Conservation (phyloP, 2,329 filamentous ascomycete species). For the Aspergillus udagawae region DNA sequence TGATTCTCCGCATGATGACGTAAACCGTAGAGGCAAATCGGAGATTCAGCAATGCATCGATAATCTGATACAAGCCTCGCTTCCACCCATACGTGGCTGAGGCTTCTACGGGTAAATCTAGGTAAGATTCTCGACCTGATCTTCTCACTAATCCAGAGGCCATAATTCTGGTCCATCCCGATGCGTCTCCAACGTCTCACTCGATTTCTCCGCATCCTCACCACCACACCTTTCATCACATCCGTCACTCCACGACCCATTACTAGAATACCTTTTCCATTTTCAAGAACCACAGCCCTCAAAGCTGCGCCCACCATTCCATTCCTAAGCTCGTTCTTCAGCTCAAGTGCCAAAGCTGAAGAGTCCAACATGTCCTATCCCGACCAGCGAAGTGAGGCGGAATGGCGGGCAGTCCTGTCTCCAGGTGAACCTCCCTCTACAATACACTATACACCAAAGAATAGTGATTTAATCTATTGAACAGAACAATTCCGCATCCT, state of each 20-base stretch:
- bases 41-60: not conserved
- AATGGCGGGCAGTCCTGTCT: conserved; percentile 84
- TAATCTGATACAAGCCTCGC: not conserved
- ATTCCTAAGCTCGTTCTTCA: conserved; percentile 73
- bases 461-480: not conserved
- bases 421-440: conserved; percentile 50
- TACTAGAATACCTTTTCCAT: conserved; percentile 14
- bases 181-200: conserved; percentile 25
- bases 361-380: conserved; percentile 57
- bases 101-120: not conserved
- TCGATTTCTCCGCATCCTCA: conserved; percentile 16
- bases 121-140: not conserved
- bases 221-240: conserved; percentile 19
- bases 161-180: conserved; percentile 5
- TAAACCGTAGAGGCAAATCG: conserved; percentile 17
- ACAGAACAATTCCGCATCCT: conserved; percentile 93
- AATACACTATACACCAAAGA: conserved; percentile 30
- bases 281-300: conserved; percentile 37
- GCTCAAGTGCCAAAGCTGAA: conserved; percentile 52
- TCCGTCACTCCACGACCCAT: conserved; percentile 11
- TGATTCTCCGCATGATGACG: conserved; percentile 28
- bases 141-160: not conserved
- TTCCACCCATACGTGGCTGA: not conserved
- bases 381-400: conserved; percentile 72
- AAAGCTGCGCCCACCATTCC: conserved; percentile 74